These are phyloP conservation scores for Chrysopogon serrulatus DNA, from an alignment of 176 grass and related monocot genomes.

Conservation along the genomic window DNA sequence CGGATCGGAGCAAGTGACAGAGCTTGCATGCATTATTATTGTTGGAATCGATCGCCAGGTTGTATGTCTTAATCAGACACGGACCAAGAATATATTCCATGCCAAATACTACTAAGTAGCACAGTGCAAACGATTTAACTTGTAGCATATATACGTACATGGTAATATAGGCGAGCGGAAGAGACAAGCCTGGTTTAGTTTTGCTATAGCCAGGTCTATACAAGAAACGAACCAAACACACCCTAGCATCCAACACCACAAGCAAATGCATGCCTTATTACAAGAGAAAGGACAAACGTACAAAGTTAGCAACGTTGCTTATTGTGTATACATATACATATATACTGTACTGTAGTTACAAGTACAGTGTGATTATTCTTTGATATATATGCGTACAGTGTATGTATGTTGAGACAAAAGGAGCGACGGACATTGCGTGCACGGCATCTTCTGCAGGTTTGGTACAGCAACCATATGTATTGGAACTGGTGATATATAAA, in stretches of 20 bases:
- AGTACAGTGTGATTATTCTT: neutral
- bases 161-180: too few species aligned
- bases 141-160: too few species aligned
- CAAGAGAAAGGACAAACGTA: too few species aligned
- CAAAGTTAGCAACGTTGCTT: too few species aligned
- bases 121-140: neutral
- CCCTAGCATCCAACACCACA: too few species aligned
- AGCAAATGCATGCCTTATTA: too few species aligned
- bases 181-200: too few species aligned
- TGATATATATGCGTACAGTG: neutral
- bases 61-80: neutral
- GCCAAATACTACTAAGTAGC: neutral
- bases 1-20: neutral
- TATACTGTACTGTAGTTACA: neutral
- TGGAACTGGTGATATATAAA: too few species aligned
- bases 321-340: too few species aligned
- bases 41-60: neutral
- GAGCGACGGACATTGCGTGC: neutral
- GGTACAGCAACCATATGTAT: too few species aligned
- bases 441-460: neutral
- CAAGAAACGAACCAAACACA: too few species aligned
- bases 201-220: too few species aligned
- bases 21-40: neutral
- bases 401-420: neutral
- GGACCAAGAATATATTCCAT: neutral